These are phyloP conservation scores for Angophora floribunda DNA, from an alignment of 345 rosid species.

Conservation along the genomic window DNA sequence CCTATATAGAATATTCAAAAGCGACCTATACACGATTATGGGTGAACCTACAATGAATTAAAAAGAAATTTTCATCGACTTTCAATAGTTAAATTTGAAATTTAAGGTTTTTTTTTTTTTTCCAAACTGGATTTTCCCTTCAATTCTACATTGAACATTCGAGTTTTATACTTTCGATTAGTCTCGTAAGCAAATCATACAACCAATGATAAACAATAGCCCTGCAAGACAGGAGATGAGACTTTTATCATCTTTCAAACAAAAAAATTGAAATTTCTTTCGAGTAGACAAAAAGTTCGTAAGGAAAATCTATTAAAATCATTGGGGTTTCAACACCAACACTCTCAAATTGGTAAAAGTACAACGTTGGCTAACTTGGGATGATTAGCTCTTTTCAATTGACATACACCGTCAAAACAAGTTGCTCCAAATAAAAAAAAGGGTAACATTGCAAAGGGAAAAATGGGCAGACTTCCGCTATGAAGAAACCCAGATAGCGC, in stretches of 20 bases:
- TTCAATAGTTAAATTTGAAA: fast-evolving
- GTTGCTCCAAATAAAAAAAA: too few species aligned
- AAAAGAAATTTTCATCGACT: not conserved
- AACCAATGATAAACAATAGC: not conserved
- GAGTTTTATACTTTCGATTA: not conserved
- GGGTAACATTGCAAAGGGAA: too few species aligned
- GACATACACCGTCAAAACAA: not conserved
- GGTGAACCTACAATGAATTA: not conserved
- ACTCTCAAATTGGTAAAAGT: not conserved
- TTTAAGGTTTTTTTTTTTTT: not conserved
- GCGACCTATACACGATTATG: not conserved
- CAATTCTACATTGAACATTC: not conserved
- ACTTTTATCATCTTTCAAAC: not conserved
- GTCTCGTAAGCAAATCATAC: not conserved
- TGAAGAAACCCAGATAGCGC: not conserved
- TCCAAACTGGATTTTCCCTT: not conserved
- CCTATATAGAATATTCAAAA: too few species aligned
- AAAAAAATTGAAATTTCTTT: not conserved
- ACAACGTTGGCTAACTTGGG: not conserved
- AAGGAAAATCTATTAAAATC: not conserved
- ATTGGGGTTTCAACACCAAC: not conserved
- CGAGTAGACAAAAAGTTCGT: not conserved
- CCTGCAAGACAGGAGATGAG: not conserved
- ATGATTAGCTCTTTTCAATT: not conserved
- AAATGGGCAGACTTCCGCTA: not conserved